Evolutionary conservation across 2,329 filamentous ascomycete genomes (phyloP).

Genomic region (Claviceps paspali): DNA sequence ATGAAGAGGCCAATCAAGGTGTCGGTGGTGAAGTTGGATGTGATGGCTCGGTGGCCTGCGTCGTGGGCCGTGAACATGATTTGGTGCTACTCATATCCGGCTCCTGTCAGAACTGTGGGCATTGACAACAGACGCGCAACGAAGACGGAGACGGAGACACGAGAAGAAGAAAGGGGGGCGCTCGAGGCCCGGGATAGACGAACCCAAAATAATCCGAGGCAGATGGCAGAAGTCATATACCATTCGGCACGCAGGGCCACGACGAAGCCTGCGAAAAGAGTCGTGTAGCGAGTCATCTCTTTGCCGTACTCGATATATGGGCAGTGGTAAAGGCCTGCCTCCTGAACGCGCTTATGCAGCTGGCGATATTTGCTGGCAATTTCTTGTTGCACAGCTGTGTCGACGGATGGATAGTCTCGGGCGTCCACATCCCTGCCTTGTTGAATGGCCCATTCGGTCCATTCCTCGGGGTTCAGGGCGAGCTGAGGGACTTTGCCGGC

Average conservation of each 20-base stretch:
- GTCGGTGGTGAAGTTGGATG: conserved; percentile 40
- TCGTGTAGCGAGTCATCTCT: conserved; percentile 38
- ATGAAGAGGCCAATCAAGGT: conserved; percentile 47
- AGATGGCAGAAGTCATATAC: conserved; percentile 42
- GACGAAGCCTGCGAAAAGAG: conserved; percentile 34
- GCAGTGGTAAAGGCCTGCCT: conserved; percentile 43
- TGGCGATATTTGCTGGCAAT: conserved; percentile 40
- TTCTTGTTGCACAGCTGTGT: conserved; percentile 35
- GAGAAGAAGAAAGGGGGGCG: background rate
- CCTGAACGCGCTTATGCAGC: conserved; percentile 38
- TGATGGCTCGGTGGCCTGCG: conserved; percentile 48
- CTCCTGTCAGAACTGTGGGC: conserved; percentile 9
- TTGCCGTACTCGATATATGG: conserved; percentile 41
- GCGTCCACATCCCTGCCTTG: conserved; percentile 19
- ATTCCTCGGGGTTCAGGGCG: conserved; percentile 12
- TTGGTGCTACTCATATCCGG: conserved; percentile 36
- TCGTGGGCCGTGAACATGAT: conserved; percentile 56
- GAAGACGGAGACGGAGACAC: no score
- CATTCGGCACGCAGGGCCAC: conserved; percentile 31
- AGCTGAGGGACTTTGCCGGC: background rate
- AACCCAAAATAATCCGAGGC: conserved; percentile 48
- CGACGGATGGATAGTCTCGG: conserved; percentile 34
- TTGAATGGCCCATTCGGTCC: conserved; percentile 21
- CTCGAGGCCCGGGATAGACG: no score
- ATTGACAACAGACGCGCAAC: no score